phyloP scores from a whole-genome alignment of 2,329 filamentous ascomycete genomes.

The Exophiala xenobiotica region DNA sequence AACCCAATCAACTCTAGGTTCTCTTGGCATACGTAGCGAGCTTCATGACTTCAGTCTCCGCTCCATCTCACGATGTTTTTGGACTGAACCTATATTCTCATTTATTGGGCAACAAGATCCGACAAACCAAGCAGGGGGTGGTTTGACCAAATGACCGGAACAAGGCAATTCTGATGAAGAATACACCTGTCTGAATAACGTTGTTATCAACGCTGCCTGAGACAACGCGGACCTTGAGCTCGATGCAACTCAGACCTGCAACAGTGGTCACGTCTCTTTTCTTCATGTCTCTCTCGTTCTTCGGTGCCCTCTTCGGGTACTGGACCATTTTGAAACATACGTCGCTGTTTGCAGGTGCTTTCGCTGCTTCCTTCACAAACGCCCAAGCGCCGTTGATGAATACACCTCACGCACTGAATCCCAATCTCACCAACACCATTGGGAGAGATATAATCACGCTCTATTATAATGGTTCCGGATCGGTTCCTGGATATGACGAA shows the following conservation, averaged over 20 bases:
- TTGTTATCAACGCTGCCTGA: too few relatives aligned
- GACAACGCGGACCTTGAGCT: too few relatives aligned
- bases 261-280: constrained; percentile 4
- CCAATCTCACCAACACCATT: constrained; percentile 30
- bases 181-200: too few relatives aligned
- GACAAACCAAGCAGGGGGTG: too few relatives aligned
- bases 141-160: too few relatives aligned
- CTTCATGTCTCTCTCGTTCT: constrained; percentile 15
- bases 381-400: constrained; percentile 17
- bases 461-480: constrained; percentile 32
- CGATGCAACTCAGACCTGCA: constrained; percentile 3
- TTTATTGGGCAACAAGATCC: too few relatives aligned
- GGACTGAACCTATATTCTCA: too few relatives aligned
- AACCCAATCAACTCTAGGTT: too few relatives aligned
- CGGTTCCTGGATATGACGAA: constrained; percentile 28
- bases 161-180: too few relatives aligned
- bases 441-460: constrained; percentile 26
- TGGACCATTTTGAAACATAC: constrained; percentile 20
- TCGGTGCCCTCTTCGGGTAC: constrained; percentile 16
- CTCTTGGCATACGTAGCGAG: too few relatives aligned
- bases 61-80: too few relatives aligned
- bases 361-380: constrained; percentile 4
- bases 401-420: constrained; percentile 26
- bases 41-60: too few relatives aligned
- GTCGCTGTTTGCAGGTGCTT: constrained; percentile 13